Evolutionary conservation across 2,329 filamentous ascomycete genomes (phyloP), one percentile per base, ranked within the genome.

Genomic region (Zymoseptoria crescenta): DNA sequence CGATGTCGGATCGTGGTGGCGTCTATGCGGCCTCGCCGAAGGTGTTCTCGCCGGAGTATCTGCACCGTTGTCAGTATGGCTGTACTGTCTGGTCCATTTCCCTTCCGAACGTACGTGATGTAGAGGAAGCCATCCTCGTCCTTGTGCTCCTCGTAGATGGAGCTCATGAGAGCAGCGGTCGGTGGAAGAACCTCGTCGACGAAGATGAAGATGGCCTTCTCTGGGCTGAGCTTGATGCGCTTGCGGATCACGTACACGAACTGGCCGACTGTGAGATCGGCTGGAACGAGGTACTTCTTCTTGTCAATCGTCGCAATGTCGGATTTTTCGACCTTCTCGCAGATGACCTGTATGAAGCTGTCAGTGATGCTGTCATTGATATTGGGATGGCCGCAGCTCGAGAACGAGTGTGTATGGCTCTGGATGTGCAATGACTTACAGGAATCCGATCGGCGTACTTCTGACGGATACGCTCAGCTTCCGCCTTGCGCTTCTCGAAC

Each of bases 141-240:
- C 71, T 99, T 97, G 85, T 99, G 94, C 78, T 97, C 93, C 78
- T 99, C 94, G 76, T 99, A 99, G 79, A 99, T 97, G 77, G 89
- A 95, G 81, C 91, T 96, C 94, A 99, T 99, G 56, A 99, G 85
- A 60, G 94, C 94, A 61, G 94, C 94, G 8, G 94, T 97, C 2
- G 94, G 94, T 55, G 94, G 94, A 58, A 99, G 84, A 55, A 96
- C 93, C 80, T 97, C 94, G 75, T 97, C 93, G 73, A 99, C 94
- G 79, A 97, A 99, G 83, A 99, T 97, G 84, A 99, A 99, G 81
- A 99, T 99, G 75, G 94, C 94, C 85, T 99, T 99, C 82, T 99
- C 94, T 30, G 94, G 94, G 57, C 91, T 96, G 68, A 99, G 85
- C 90, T 99, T 99, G 81, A 99, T 99, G 74, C 94, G 89, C 85